Evolutionary conservation across 805 yeast genomes (phyloP), one percentile per base, ranked within the genome.

Genomic region (Naumovozyma castellii): DNA sequence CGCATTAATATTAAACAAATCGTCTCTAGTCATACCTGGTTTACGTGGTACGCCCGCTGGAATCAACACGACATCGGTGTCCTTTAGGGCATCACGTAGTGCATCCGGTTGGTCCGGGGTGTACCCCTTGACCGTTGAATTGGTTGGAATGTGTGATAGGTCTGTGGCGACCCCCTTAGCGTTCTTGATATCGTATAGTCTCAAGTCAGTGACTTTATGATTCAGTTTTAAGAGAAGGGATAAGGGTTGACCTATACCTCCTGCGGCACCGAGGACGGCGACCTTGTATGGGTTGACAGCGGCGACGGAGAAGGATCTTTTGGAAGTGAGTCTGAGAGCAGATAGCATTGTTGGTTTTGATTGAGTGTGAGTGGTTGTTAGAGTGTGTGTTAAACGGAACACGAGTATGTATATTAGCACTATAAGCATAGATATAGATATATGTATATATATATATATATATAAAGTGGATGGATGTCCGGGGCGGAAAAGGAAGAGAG

Each of bases 11-110:
- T 84, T 81, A 80, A 88, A 88, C 57, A 88, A 73, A 64, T 88
- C 97, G 65, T 88, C 97, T 74, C 97, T 84, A 60, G 96, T 85
- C 97, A 88, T 88, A 66, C 97, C 97, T 53, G 97, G 97, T 73
- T 87, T 88, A 78, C 94, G 84, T 72, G 94, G 97, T 43, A 88
- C 94, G 73, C 97, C 97, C 42, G 97, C 97, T 61, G 97, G 96
- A 66, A 88, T 84, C 50, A 88, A 76, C 49, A 88, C 83, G 45
- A 88, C 82, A 52, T 82, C 87, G 40, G 75, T 69, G 51, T 72
- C 75, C 47, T 73, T 78, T 49, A 88, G 77, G 39, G 96, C 90
- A 51, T 71, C 71, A 57, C 72, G 69, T 51, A 88, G 69, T 42
- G 84, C 85, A 42, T 72, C 72, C 54, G 69, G 69, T 49, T 83